These are phyloP conservation scores for Paralagenidium karlingii DNA, from an alignment of 352 stramenopile species.

Conservation along the genomic window DNA sequence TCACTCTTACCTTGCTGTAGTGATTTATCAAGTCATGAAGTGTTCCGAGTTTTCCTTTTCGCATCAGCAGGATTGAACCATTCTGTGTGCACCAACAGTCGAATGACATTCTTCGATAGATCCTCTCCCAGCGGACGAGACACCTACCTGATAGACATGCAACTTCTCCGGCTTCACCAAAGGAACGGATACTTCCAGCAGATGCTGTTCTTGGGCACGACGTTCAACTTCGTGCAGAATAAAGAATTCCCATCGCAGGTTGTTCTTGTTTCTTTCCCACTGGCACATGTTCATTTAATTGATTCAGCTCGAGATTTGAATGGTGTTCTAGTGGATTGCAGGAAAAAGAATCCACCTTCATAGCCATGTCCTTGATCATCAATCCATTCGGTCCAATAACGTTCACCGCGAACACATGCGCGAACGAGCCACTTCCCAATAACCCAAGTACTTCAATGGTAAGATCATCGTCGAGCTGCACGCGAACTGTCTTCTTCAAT, in stretches of 20 bases:
- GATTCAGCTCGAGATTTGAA: neutral
- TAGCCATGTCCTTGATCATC: conserved; percentile 18
- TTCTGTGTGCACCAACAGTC: conserved; percentile 22
- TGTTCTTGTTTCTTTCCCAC: conserved; percentile 55
- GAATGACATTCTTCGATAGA: neutral
- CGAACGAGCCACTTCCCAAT: conserved; percentile 62
- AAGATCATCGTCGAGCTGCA: too few species aligned
- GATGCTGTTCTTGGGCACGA: neutral
- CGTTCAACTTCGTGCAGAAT: conserved; percentile 24
- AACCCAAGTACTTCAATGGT: conserved; percentile 40
- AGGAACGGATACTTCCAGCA: conserved; percentile 11
- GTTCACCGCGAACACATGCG: conserved; percentile 52
- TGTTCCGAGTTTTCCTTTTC: conserved; percentile 50
- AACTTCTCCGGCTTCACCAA: conserved; percentile 31
- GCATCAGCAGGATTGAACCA: conserved; percentile 59
- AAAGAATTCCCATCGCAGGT: conserved; percentile 75
- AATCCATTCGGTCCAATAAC: conserved; percentile 10
- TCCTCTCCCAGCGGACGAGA: neutral
- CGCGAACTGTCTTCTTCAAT: too few species aligned
- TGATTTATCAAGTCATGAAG: conserved; percentile 66
- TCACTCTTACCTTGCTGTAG: conserved; percentile 52
- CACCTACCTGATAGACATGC: conserved; percentile 42
- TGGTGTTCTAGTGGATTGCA: neutral
- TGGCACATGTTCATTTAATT: conserved; percentile 5
- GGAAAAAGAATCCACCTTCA: conserved; percentile 32